A percentile compares a stretch with the other conserved stretches of the same genome.
Conservation (phyloP, 2,329 filamentous ascomycete species). For the Talaromyces verruculosus region DNA sequence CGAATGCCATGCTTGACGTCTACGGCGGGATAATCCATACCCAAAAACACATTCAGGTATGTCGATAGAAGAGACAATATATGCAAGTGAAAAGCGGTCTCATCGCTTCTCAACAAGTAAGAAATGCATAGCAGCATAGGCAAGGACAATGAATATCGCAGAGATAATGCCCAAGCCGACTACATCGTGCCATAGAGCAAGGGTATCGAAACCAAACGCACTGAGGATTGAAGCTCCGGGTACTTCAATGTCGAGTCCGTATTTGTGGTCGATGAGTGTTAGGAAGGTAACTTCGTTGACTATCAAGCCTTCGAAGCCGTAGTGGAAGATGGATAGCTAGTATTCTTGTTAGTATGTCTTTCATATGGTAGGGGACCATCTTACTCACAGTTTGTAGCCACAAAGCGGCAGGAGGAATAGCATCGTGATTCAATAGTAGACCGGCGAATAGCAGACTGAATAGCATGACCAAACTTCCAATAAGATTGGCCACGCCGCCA, state of each 20-base stretch:
- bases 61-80: slow-evolving; percentile 24
- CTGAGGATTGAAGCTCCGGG: slow-evolving; percentile 91
- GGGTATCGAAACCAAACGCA: slow-evolving; percentile 89
- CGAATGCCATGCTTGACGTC: slow-evolving; percentile 1
- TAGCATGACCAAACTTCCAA: slow-evolving; percentile 94
- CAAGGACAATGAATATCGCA: slow-evolving; percentile 77
- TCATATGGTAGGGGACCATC: background rate
- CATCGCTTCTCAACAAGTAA: slow-evolving; percentile 85
- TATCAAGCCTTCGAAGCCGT: slow-evolving; percentile 91
- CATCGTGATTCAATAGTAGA: slow-evolving; percentile 89
- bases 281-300: slow-evolving; percentile 95
- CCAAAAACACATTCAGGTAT: background rate
- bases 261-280: slow-evolving; percentile 88
- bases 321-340: slow-evolving; percentile 92
- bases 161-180: slow-evolving; percentile 79
- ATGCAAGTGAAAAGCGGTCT: slow-evolving; percentile 24
- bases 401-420: slow-evolving; percentile 77
- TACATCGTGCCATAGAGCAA: slow-evolving; percentile 81
- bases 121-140: slow-evolving; percentile 90
- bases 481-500: slow-evolving; percentile 83
- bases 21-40: background rate
- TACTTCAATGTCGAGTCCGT: slow-evolving; percentile 93
- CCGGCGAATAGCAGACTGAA: slow-evolving; percentile 95
- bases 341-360: background rate
- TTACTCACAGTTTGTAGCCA: slow-evolving; percentile 79